Evolutionary conservation across 164 flowering plant species (phyloP).

Genomic region (Chimonanthus salicifolius): DNA sequence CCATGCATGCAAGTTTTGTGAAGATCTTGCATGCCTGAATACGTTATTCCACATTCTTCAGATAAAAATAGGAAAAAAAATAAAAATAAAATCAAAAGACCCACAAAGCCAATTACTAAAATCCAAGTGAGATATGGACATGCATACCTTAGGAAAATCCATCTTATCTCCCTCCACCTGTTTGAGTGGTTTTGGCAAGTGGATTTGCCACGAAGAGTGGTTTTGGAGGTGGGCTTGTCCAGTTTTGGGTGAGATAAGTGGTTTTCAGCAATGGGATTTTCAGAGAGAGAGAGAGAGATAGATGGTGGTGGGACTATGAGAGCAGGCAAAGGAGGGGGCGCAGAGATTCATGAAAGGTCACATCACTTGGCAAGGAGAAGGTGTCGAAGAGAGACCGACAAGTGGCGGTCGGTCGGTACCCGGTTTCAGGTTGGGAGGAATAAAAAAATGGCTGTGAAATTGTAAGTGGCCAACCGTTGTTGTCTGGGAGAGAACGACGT

Average conservation of each 20-base stretch:
- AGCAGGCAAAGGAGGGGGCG: conserved; percentile 20
- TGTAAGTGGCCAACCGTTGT: conserved; percentile 37
- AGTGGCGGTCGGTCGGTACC: conserved; percentile 29
- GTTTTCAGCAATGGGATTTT: not conserved
- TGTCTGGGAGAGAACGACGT: conserved; percentile 40
- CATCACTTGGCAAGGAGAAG: conserved; percentile 7
- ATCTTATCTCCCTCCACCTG: not conserved
- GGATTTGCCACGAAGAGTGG: not conserved
- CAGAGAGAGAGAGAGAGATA: not conserved
- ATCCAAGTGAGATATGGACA: not conserved
- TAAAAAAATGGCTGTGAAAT: conserved; percentile 10
- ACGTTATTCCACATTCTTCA: conserved; percentile 7
- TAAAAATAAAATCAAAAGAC: not conserved
- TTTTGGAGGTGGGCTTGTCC: not conserved
- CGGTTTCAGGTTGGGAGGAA: not conserved
- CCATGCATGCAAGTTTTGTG: not conserved
- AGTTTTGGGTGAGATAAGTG: not conserved
- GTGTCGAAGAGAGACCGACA: conserved; percentile 16
- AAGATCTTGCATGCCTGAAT: not conserved
- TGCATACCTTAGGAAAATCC: not conserved
- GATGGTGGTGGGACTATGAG: conserved; percentile 2
- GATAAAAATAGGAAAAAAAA: not conserved
- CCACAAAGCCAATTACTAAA: not conserved
- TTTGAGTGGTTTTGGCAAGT: conserved; percentile 1
- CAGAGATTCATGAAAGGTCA: conserved; percentile 9